These are phyloP conservation scores for Viola pubescens DNA, from an alignment of 441 rosid species.

Conservation along the genomic window DNA sequence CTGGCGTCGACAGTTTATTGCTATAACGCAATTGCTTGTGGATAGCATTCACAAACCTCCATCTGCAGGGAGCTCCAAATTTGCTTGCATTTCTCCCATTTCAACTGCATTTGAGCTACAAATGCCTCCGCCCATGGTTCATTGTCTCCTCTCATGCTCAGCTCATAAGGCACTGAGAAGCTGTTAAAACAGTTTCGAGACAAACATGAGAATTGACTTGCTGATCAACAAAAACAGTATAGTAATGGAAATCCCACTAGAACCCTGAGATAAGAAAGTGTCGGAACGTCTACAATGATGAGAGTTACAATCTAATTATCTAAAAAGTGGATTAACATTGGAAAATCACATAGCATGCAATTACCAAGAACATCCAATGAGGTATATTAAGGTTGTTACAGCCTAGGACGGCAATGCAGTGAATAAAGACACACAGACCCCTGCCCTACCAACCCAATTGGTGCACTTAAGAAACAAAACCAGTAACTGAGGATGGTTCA, in stretches of 20 bases:
- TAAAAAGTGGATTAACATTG: too few species aligned
- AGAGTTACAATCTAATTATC: too few species aligned
- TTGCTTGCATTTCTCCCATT: slow-evolving; percentile 56
- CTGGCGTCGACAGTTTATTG: not conserved
- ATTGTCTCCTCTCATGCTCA: slow-evolving; percentile 74
- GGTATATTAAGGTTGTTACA: too few species aligned
- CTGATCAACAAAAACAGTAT: not conserved
- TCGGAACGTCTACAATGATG: not conserved
- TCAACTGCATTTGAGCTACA: slow-evolving; percentile 40
- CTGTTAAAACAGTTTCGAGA: slow-evolving; percentile 27
- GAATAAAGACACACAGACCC: too few species aligned
- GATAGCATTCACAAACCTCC: slow-evolving; percentile 79
- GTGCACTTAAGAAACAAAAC: too few species aligned
- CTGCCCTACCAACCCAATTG: too few species aligned
- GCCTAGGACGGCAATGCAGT: too few species aligned
- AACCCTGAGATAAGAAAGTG: not conserved
- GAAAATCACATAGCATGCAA: too few species aligned
- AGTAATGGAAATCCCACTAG: not conserved
- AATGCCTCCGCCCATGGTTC: slow-evolving; percentile 75
- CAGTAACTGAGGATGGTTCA: too few species aligned
- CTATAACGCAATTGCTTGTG: slow-evolving; percentile 76
- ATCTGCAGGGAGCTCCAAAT: slow-evolving; percentile 56
- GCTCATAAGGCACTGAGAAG: slow-evolving; percentile 82
- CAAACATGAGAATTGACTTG: not conserved
- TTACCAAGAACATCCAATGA: too few species aligned